Evolutionary conservation across 2,329 filamentous ascomycete species (phyloP), one percentile per base, ranked within the genome.

Genomic region (Fusarium anguioides): DNA sequence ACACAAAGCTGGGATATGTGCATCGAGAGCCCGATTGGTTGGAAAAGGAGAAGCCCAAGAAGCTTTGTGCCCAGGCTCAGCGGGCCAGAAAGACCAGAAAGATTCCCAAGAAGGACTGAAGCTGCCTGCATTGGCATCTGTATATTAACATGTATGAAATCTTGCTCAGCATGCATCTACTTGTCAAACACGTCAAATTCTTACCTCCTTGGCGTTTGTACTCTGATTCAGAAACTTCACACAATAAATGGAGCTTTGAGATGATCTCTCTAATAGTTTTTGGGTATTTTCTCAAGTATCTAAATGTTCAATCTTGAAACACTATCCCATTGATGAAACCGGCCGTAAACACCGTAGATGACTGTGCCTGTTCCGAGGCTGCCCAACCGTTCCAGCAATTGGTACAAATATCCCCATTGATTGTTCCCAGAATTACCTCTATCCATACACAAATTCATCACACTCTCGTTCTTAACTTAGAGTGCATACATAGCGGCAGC

Each of bases 1-100:
- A 98, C 80, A 87, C 87, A 64, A 87, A 87, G 79, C 91, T 96
- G 6, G 96, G 96, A 5, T 87, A 84, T 75, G 87, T 98, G 15
- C 84, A 87, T 76, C 83, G 87, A 61, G 84, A 87, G 59, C 82
- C 81, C 23, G 83, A 79, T 21, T 90, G 89, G 81, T 83, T 89
- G 75, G 84, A 90, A 74, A 87, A 86, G 71, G 81, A 83, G 79
- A 87, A 87, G 7, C 81, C 81, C 73, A 86, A 86, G 75, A 80
- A 84, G 76, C 80, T 97, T 70, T 97, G 94, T 80, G 86, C 87
- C 72, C 78, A 82, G 69, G 94, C 93, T 39, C 82, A 87, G 75
- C 87, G 90, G 69, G 78, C 79, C 3, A 78, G 87, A 67, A 79
- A 79, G 52, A 82, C 80, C 76, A 83, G 87, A 77, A 85, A 86